Evolutionary conservation across 192 early-diverging fungal genomes (phyloP).

Genomic region (Chytriomyces sp.): DNA sequence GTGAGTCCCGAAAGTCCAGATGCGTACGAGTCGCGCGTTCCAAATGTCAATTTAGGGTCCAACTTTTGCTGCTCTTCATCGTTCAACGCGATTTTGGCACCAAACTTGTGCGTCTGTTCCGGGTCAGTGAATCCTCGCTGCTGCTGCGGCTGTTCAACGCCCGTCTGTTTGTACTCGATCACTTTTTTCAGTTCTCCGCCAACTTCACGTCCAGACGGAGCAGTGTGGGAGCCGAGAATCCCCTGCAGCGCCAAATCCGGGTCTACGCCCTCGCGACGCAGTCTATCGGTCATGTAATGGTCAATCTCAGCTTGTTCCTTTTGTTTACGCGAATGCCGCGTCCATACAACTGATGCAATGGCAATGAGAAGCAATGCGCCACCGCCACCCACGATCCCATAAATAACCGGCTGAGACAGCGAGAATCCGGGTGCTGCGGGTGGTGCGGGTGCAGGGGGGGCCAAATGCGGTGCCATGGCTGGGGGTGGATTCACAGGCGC

Average conservation of each 20-base stretch:
- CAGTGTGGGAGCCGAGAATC: slow-evolving; percentile 4
- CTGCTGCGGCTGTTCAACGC: background rate
- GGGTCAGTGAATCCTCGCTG: background rate
- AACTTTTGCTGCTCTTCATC: background rate
- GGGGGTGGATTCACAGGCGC: background rate
- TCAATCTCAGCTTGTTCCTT: slow-evolving; percentile 10
- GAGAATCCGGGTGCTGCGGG: background rate
- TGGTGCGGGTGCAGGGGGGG: background rate
- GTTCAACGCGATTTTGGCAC: slow-evolving; percentile 19
- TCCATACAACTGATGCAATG: background rate
- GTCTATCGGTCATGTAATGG: slow-evolving; percentile 9
- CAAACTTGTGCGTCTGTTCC: slow-evolving; percentile 19
- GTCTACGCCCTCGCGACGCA: slow-evolving; percentile 24
- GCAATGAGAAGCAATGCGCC: slow-evolving; percentile 8
- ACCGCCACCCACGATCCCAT: slow-evolving; percentile 16
- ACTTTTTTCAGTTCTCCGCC: slow-evolving; percentile 26
- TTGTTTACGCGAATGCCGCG: background rate
- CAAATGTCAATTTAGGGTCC: background rate
- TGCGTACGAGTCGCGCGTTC: slow-evolving; percentile 2
- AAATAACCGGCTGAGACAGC: slow-evolving; percentile 5
- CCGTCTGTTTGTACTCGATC: slow-evolving; percentile 28
- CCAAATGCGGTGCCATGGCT: background rate
- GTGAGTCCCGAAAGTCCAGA: slow-evolving; percentile 11
- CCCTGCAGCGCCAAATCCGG: slow-evolving; percentile 13
- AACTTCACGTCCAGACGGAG: slow-evolving; percentile 7